phyloP scores from a whole-genome alignment of 495 filamentous ascomycete species.

The Usnea hakonensis region DNA sequence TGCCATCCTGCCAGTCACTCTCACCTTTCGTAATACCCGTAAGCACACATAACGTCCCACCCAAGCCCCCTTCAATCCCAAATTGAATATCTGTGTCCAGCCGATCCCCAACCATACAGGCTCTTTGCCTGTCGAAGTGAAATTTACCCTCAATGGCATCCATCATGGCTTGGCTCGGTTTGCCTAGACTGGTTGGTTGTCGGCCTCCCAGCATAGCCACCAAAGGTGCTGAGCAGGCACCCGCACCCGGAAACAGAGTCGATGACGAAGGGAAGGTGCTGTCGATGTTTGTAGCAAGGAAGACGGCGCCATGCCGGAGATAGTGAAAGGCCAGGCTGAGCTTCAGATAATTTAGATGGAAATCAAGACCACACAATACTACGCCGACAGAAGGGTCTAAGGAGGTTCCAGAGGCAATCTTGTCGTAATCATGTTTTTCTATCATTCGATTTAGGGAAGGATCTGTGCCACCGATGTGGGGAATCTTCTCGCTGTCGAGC shows the following conservation, averaged over 20 bases:
- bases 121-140: slow-evolving; percentile 67
- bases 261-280: slow-evolving; percentile 73
- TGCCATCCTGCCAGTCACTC: slow-evolving; percentile 64
- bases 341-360: slow-evolving; percentile 92
- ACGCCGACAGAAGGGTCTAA: slow-evolving; percentile 83
- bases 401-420: slow-evolving; percentile 63
- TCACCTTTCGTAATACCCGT: slow-evolving; percentile 81
- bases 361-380: slow-evolving; percentile 84
- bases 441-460: slow-evolving; percentile 67
- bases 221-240: slow-evolving; percentile 71
- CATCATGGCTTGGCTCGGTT: slow-evolving; percentile 99
- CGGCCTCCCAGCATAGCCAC: slow-evolving; percentile 60
- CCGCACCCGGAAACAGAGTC: slow-evolving; percentile 85
- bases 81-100: slow-evolving; percentile 95
- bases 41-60: slow-evolving; percentile 84
- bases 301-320: slow-evolving; percentile 70
- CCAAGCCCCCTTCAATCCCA: slow-evolving; percentile 81
- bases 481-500: slow-evolving; percentile 64
- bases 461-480: slow-evolving; percentile 85
- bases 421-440: slow-evolving; percentile 66
- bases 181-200: slow-evolving; percentile 73
- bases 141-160: slow-evolving; percentile 97
- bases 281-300: slow-evolving; percentile 90
- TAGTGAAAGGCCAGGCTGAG: slow-evolving; percentile 77
- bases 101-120: slow-evolving; percentile 96